These are phyloP conservation scores for Picea glauca DNA, from an alignment of 75 land plant species.

Conservation along the genomic window DNA sequence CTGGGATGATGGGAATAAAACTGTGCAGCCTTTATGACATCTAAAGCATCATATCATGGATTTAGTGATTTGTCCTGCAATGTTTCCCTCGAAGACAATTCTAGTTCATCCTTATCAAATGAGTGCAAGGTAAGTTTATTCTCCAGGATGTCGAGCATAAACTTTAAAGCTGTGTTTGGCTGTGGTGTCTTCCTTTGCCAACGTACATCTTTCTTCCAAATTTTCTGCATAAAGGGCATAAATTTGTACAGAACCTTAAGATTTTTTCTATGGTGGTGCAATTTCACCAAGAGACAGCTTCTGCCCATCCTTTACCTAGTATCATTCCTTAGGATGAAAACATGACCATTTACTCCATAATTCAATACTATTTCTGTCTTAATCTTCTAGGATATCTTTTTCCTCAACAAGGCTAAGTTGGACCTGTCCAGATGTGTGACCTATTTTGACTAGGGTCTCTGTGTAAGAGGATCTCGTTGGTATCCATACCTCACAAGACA, in stretches of 20 bases:
- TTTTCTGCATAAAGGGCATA: background rate
- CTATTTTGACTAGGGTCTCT: background rate
- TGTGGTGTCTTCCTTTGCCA: background rate
- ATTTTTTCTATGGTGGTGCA: background rate
- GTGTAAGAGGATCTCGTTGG: background rate
- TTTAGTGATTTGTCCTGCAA: no score
- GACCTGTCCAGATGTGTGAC: background rate
- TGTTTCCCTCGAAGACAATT: no score
- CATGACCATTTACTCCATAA: no score
- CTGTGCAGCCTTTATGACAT: no score
- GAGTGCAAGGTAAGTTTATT: background rate
- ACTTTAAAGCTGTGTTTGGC: background rate
- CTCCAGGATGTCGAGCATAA: slow-evolving; percentile 1
- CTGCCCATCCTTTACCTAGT: background rate
- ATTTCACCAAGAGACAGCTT: background rate
- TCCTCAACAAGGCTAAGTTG: background rate
- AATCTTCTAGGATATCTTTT: background rate
- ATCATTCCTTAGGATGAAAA: background rate
- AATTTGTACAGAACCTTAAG: background rate
- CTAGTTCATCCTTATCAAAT: background rate
- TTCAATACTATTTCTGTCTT: no score
- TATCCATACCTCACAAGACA: background rate
- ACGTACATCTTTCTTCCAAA: background rate
- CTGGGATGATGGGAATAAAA: no score
- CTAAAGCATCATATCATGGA: no score